Percentiles rank a stretch among this genome's conserved stretches.
These are phyloP conservation scores for Dothistroma pini DNA, from an alignment of 2,329 filamentous ascomycete genomes.

Conservation along the genomic window DNA sequence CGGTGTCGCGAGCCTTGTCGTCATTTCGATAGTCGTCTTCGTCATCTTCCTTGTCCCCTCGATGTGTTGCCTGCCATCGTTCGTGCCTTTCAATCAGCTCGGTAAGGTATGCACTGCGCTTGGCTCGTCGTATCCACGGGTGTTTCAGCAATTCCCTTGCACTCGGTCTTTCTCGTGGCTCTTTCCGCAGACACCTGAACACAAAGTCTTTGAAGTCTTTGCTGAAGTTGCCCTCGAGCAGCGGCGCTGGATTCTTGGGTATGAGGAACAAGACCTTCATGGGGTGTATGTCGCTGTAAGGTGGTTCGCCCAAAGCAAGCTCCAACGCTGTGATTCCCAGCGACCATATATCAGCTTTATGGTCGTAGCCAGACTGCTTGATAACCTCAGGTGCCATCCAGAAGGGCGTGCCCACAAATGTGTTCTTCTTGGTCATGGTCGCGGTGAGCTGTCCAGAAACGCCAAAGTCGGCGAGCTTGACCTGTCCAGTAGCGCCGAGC, in stretches of 20 bases:
- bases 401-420: constrained; percentile 95
- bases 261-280: constrained; percentile 99
- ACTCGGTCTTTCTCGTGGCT: constrained; percentile 82
- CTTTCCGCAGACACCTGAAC: constrained; percentile 72
- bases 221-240: constrained; percentile 54
- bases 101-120: constrained; percentile 93
- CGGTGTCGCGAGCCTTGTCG: constrained; percentile 44
- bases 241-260: constrained; percentile 85
- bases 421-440: constrained; percentile 99
- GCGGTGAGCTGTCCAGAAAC: constrained; percentile 94
- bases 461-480: constrained; percentile 95
- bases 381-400: constrained; percentile 99
- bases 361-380: constrained; percentile 95
- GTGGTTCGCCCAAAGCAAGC: constrained; percentile 85
- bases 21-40: constrained; percentile 53
- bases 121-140: constrained; percentile 84
- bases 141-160: constrained; percentile 85
- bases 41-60: constrained; percentile 63
- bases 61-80: constrained; percentile 79
- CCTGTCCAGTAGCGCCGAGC: constrained; percentile 83
- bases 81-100: constrained; percentile 90
- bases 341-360: constrained; percentile 98
- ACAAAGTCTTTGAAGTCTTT: constrained; percentile 51
- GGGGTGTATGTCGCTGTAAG: constrained; percentile 93
- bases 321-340: constrained; percentile 92